Evolutionary conservation across 2,329 filamentous ascomycete genomes (phyloP).

Genomic region (Nemania bipapillata): DNA sequence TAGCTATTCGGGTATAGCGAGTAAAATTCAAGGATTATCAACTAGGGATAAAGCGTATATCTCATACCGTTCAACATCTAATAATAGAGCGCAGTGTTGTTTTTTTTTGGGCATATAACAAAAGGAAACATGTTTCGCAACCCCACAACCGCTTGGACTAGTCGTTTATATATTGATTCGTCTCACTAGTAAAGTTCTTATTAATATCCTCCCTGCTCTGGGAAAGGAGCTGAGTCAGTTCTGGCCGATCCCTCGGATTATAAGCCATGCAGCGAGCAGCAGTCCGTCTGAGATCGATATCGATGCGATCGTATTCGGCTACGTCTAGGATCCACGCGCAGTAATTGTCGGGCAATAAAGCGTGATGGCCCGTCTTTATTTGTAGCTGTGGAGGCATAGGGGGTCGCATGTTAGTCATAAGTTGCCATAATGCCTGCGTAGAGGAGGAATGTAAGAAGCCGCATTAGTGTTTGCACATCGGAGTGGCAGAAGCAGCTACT

Average conservation of each 20-base stretch:
- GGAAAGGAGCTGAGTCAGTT: slow-evolving; percentile 12
- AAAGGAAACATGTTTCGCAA: too few relatives aligned
- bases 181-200: slow-evolving; percentile 27
- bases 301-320: slow-evolving; percentile 11
- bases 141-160: too few relatives aligned
- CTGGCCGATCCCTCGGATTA: slow-evolving; percentile 32
- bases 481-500: not conserved
- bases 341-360: slow-evolving; percentile 12
- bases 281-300: slow-evolving; percentile 32
- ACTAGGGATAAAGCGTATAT: too few relatives aligned
- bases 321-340: slow-evolving; percentile 25
- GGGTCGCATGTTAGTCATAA: slow-evolving; percentile 33
- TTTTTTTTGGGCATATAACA: too few relatives aligned
- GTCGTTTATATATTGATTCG: slow-evolving; percentile 36
- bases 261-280: slow-evolving; percentile 41
- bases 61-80: too few relatives aligned
- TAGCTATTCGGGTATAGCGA: too few relatives aligned
- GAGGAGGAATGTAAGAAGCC: not conserved
- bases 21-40: too few relatives aligned
- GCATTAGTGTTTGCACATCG: not conserved
- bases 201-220: slow-evolving; percentile 15
- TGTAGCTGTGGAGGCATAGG: slow-evolving; percentile 26
- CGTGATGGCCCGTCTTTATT: not conserved
- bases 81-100: too few relatives aligned
- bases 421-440: slow-evolving; percentile 40